These are phyloP conservation scores for Exsudoporus floridanus DNA, from an alignment of 1,284 basidiomycete genomes.

Conservation along the genomic window DNA sequence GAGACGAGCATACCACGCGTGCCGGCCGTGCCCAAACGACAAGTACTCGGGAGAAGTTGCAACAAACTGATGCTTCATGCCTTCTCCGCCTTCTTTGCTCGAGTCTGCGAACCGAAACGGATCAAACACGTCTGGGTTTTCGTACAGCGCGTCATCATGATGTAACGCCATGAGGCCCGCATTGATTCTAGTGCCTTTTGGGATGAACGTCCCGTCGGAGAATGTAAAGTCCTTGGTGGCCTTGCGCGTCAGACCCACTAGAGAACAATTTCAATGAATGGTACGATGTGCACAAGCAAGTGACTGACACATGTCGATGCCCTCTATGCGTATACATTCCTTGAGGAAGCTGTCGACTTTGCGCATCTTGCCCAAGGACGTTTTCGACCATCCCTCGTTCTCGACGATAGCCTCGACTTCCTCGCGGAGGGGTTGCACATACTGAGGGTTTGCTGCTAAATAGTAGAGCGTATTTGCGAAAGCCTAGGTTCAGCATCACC, in stretches of 20 bases:
- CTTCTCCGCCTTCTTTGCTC: constrained; percentile 9
- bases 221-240: constrained; percentile 38
- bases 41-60: constrained; percentile 3
- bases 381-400: constrained; percentile 44
- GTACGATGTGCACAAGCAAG: too few species aligned
- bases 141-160: constrained; percentile 26
- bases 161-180: constrained; percentile 27
- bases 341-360: constrained; percentile 49
- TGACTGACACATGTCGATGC: constrained; percentile 29
- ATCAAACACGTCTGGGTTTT: constrained; percentile 29
- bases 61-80: constrained; percentile 17
- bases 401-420: constrained; percentile 40
- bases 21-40: constrained; percentile 11
- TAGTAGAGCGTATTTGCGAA: constrained; percentile 39
- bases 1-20: constrained; percentile 7
- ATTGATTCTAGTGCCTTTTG: constrained; percentile 34
- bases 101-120: constrained; percentile 33
- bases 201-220: constrained; percentile 41
- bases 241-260: constrained; percentile 36
- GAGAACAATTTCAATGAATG: neutral
- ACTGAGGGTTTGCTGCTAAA: constrained; percentile 39
- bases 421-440: constrained; percentile 39
- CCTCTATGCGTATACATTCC: constrained; percentile 40
- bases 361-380: constrained; percentile 39
- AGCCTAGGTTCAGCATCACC: constrained; percentile 8